Conservation (phyloP, 78 protist species). For the Mantamonas sphyraenae region DNA sequence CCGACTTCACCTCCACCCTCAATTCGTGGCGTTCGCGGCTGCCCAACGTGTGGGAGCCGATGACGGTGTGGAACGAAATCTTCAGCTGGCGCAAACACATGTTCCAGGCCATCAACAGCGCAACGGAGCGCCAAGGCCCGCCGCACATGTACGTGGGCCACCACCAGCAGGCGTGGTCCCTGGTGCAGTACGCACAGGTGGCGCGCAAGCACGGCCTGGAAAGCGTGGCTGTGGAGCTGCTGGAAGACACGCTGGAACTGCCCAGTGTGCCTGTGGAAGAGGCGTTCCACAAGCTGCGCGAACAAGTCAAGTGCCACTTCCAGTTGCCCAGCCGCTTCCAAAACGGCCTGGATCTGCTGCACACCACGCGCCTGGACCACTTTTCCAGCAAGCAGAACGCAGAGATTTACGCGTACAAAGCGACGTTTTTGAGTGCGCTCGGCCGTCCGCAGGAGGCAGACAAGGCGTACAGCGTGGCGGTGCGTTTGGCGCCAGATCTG, state of each 20-base stretch:
- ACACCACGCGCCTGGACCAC: conserved; percentile 36
- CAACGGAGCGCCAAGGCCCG: no score
- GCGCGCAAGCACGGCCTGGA: conserved; percentile 55
- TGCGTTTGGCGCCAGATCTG: no score
- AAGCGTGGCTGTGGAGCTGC: conserved; percentile 48
- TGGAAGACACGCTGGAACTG: conserved; percentile 47
- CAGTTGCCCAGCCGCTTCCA: conserved; percentile 38
- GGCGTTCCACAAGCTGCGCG: conserved; percentile 57
- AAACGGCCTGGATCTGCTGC: conserved; percentile 39
- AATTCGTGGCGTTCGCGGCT: conserved; percentile 60
- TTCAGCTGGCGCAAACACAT: conserved; percentile 22
- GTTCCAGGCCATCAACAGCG: conserved; percentile 6
- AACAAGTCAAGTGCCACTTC: conserved; percentile 64
- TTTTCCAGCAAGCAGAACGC: conserved; percentile 28
- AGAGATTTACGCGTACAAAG: conserved; percentile 37
- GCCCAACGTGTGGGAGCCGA: conserved; percentile 56
- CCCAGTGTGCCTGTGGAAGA: conserved; percentile 59
- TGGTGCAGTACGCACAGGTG: conserved; percentile 55
- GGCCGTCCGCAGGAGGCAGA: no score
- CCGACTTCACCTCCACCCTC: conserved; percentile 50
- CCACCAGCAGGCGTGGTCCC: conserved; percentile 54
- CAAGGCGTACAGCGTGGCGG: no score
- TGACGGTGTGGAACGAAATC: conserved; percentile 56
- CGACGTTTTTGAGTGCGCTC: no score
- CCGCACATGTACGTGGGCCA: conserved; percentile 9